Percentiles rank a stretch among this genome's conserved stretches.
Conservation (phyloP, 257 asterid genomes). For the Datura wrightii region DNA sequence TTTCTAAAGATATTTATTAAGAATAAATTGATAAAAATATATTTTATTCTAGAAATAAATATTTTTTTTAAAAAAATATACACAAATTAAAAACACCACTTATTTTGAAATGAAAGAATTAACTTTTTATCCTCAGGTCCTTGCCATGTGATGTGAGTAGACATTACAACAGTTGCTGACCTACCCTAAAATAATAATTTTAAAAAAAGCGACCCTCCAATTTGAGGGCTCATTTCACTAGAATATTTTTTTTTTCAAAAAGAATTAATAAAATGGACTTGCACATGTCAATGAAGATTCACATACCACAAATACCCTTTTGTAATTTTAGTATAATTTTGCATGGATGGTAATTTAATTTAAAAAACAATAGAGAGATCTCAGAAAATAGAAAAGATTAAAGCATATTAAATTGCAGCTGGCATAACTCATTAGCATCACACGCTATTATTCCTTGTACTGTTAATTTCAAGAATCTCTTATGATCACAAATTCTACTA, state of each 20-base stretch:
- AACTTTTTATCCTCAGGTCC: neutral
- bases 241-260: no score
- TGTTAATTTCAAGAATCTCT: neutral
- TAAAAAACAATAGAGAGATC: no score
- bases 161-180: conserved; percentile 36
- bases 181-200: conserved; percentile 35
- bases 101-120: neutral
- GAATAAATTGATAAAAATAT: no score
- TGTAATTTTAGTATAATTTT: neutral
- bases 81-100: no score
- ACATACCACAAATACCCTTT: neutral
- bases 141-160: conserved; percentile 45
- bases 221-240: neutral
- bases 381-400: neutral
- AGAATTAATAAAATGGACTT: neutral
- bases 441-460: neutral
- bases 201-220: neutral
- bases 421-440: conserved; percentile 15
- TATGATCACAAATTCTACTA: conserved; percentile 11
- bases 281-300: neutral
- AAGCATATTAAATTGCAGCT: conserved; percentile 17
- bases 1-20: no score
- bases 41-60: no score
- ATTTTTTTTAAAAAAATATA: no score
- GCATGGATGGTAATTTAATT: conserved; percentile 27